These are phyloP conservation scores for Rosa persica DNA, from an alignment of 306 rosid species.

Conservation along the genomic window DNA sequence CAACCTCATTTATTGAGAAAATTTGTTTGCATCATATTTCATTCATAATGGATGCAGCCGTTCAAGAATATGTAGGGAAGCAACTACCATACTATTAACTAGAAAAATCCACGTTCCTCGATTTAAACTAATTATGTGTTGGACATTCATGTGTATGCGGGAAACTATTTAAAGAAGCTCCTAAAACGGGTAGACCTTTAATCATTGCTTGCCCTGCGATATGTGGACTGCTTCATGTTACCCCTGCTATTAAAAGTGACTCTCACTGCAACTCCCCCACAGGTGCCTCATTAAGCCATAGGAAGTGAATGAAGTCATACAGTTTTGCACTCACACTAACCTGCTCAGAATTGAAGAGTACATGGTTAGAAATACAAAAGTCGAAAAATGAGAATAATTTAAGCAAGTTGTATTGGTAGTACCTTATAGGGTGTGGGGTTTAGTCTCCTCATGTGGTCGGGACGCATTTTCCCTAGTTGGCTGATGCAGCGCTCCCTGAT, in stretches of 20 bases:
- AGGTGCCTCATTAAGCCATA: constrained; percentile 98
- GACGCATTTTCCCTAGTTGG: constrained; percentile 88
- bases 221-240: neutral
- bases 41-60: neutral
- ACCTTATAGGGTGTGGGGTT: constrained; percentile 99
- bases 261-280: constrained; percentile 85
- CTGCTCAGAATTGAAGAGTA: constrained; percentile 34
- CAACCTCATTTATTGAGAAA: neutral
- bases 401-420: constrained; percentile 16
- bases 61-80: neutral
- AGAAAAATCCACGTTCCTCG: constrained; percentile 10
- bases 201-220: constrained; percentile 4
- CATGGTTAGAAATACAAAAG: neutral
- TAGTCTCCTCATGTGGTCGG: constrained; percentile 96
- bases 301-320: constrained; percentile 87
- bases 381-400: neutral
- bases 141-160: neutral
- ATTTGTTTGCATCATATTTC: neutral
- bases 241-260: neutral
- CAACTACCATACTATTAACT: constrained; percentile 14
- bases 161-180: neutral
- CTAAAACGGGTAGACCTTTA: neutral
- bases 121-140: neutral
- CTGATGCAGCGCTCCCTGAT: constrained; percentile 76
- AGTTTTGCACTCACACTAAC: constrained; percentile 86